These are phyloP conservation scores for Vigna unguiculata DNA, from an alignment of 306 rosid species.

Conservation along the genomic window DNA sequence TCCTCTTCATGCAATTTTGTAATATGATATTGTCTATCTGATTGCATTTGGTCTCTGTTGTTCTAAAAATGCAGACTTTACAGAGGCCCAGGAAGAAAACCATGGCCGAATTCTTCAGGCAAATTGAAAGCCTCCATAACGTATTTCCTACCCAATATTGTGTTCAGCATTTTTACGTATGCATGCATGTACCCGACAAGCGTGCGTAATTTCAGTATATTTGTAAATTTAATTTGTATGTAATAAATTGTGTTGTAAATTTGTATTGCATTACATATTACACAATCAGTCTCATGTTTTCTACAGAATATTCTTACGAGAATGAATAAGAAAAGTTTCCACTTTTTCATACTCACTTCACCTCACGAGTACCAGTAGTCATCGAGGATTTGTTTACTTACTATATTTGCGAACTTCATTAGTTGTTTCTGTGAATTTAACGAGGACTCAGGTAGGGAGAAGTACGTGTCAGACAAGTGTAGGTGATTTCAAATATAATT, in stretches of 20 bases:
- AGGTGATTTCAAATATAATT: too few relatives aligned
- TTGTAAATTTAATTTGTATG: conserved; percentile 43
- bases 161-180: background rate
- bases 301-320: conserved; percentile 17
- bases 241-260: conserved; percentile 42
- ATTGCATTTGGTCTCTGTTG: background rate
- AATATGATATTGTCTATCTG: conserved; percentile 23
- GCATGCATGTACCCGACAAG: conserved; percentile 32
- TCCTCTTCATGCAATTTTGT: background rate
- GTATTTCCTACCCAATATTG: conserved; percentile 8
- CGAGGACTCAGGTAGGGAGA: too few relatives aligned
- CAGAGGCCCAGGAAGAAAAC: conserved; percentile 71
- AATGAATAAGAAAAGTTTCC: background rate
- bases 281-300: background rate
- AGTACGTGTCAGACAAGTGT: too few relatives aligned
- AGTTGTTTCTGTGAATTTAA: too few relatives aligned
- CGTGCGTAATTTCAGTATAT: conserved; percentile 23
- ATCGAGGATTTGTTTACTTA: too few relatives aligned
- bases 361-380: background rate
- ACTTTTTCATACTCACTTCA: conserved; percentile 12
- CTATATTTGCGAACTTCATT: too few relatives aligned
- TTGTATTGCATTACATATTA: conserved; percentile 23
- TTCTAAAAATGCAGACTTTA: conserved; percentile 62
- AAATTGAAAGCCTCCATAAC: conserved; percentile 53
- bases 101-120: conserved; percentile 78